Evolutionary conservation across 768 basidiomycete genomes (phyloP), one percentile per base, ranked within the genome.

Genomic region (Lactarius akahatsu): DNA sequence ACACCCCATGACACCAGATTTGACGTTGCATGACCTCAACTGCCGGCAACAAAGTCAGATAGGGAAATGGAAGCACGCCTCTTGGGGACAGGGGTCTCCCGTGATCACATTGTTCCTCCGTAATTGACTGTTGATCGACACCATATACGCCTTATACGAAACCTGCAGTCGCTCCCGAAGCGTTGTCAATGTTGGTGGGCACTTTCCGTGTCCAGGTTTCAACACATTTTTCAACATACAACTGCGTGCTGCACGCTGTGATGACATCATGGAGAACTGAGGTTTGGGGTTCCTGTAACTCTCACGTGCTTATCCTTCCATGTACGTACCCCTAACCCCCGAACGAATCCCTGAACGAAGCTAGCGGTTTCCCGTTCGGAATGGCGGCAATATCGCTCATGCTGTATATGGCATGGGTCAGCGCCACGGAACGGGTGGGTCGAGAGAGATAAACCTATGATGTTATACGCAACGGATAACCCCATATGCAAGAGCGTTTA

Each of bases 1-100:
- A 75, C 61, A 45, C 50, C 23, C 7, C 36, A 28, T 43, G 32
- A 67, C n/a, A 32, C 23, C 47, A 50, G 11, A 50, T 11, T 50
- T 26, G 47, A n/a, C 23, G 11, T 50, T 26, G 23, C 47, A 28
- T 52, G 23, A 26, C n/a, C 26, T 23, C 10, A 50, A 50, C 45
- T 47, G 10, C n/a, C 11, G 23, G 47, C 13, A 13, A 50, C 47
- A 7, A 28, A 26, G 50, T 10, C 20, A 52, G 23, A 52, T 26
- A 52, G 13, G 50, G 50, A 52, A 52, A 52, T 28, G 50, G 50
- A 52, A 52, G 50, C 26, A 52, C 6, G 23, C 26, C 26, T 26
- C 26, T 28, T 26, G 13, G 23, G 16, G 47, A 50, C 38, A 43
- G 43, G 18, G 8, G 47, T 23, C 47, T 26, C 50, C 6, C 50